phyloP scores from a whole-genome alignment of 306 rosid species.

The Ormosia emarginata region DNA sequence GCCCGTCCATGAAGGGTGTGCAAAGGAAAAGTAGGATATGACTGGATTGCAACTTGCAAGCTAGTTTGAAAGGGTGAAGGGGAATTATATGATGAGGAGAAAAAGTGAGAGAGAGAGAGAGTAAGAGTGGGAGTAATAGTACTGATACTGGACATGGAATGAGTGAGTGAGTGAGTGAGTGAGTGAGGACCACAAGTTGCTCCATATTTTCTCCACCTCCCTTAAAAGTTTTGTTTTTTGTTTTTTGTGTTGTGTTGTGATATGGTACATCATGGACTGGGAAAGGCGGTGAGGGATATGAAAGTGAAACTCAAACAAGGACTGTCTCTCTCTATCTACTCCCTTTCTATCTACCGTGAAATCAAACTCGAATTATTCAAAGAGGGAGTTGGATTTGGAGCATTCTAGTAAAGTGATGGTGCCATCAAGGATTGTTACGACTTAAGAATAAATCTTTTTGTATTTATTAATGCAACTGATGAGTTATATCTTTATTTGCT shows the following conservation, averaged over 20 bases:
- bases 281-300: neutral
- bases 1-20: constrained; percentile 1
- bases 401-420: constrained; percentile 38
- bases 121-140: neutral
- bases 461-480: too few relatives aligned
- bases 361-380: neutral
- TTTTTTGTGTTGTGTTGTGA: neutral
- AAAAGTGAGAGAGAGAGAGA: neutral
- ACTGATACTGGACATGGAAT: neutral
- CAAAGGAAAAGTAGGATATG: neutral
- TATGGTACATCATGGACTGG: constrained; percentile 10
- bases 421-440: neutral
- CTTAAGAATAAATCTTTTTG: too few relatives aligned
- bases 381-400: neutral
- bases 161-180: constrained; percentile 15
- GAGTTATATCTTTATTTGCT: too few relatives aligned
- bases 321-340: too few relatives aligned
- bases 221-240: neutral
- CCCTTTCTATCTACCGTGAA: too few relatives aligned
- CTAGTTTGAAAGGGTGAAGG: neutral
- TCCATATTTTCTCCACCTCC: constrained; percentile 7
- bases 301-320: neutral
- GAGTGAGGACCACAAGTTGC: constrained; percentile 50
- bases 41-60: constrained; percentile 10
- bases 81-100: neutral